Percentiles rank a stretch among this genome's conserved stretches.
phyloP scores from a whole-genome alignment of 2,329 filamentous ascomycete species.

The Ascochyta rabiei region DNA sequence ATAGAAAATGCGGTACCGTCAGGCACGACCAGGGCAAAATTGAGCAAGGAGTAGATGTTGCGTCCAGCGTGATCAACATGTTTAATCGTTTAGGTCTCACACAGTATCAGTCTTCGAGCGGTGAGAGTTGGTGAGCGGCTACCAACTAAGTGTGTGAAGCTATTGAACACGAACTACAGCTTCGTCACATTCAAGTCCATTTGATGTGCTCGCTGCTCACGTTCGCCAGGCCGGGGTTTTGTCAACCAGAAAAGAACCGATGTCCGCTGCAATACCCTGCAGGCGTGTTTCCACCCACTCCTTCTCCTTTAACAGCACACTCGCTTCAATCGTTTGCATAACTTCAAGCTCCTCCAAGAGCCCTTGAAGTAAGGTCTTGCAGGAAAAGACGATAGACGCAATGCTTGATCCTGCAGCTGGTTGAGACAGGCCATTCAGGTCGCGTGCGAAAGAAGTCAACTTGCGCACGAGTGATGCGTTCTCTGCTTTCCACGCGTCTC shows the following conservation, averaged over 20 bases:
- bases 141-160: no score
- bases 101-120: no score
- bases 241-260: slow-evolving; percentile 22
- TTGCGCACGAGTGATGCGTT: slow-evolving; percentile 43
- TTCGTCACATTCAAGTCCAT: no score
- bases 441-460: slow-evolving; percentile 37
- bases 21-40: no score
- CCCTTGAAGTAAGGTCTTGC: slow-evolving; percentile 37
- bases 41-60: no score
- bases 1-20: background rate
- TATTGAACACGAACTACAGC: no score
- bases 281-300: slow-evolving; percentile 46
- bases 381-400: slow-evolving; percentile 36
- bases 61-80: no score
- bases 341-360: slow-evolving; percentile 42
- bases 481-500: slow-evolving; percentile 44
- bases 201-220: background rate
- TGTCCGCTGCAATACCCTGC: slow-evolving; percentile 33
- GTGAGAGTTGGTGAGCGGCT: no score
- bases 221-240: slow-evolving; percentile 34
- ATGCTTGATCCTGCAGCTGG: slow-evolving; percentile 43
- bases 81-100: no score
- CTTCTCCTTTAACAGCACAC: slow-evolving; percentile 41
- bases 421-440: slow-evolving; percentile 39
- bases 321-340: slow-evolving; percentile 42